Evolutionary conservation across 768 basidiomycete species (phyloP).

Genomic region (Kwoniella bestiolae): DNA sequence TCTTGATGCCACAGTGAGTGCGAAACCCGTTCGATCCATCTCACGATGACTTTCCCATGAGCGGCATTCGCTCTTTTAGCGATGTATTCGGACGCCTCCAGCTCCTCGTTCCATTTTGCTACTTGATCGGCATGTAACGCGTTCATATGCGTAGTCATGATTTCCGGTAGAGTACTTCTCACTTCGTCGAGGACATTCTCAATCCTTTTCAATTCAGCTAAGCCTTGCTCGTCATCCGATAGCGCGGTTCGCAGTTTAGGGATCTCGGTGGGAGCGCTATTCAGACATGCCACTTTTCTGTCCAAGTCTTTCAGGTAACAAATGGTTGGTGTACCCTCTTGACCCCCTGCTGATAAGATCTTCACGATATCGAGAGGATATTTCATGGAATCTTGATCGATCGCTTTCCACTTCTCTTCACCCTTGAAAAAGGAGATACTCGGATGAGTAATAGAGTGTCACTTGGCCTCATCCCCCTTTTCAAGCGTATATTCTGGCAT

Average conservation of each 20-base stretch:
- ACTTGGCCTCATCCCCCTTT: not conserved
- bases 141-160: not conserved
- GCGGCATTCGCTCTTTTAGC: not conserved
- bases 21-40: not conserved
- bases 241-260: not conserved
- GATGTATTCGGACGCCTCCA: not conserved
- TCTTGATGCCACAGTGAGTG: not conserved
- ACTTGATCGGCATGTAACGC: not conserved
- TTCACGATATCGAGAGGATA: not conserved
- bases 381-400: not conserved
- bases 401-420: not conserved
- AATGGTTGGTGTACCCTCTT: not conserved
- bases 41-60: not conserved
- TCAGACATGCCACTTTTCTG: not conserved
- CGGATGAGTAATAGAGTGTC: not conserved
- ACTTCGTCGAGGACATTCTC: not conserved
- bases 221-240: not conserved
- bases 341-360: not conserved
- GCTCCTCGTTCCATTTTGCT: not conserved
- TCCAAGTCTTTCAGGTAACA: not conserved
- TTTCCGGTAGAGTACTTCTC: not conserved
- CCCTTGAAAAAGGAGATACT: not conserved
- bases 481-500: not conserved
- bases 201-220: not conserved
- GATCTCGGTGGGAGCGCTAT: not conserved